Conservation (phyloP, 2,329 filamentous ascomycete genomes). For the Sarocladiaceae sp. region DNA sequence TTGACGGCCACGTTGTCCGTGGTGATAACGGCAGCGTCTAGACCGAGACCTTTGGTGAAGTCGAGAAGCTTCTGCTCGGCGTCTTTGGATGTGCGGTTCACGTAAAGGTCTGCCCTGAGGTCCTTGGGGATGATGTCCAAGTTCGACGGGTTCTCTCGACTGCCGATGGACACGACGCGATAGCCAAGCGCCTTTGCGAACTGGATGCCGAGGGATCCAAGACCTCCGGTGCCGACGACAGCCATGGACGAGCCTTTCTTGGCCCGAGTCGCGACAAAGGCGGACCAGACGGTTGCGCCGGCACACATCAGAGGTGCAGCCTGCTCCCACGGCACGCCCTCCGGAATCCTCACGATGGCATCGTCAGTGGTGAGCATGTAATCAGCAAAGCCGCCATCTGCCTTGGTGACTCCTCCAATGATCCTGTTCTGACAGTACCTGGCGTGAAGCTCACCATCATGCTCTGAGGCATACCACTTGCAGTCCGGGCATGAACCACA, state of each 20-base stretch:
- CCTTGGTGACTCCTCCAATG: neutral
- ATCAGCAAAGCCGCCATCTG: slow-evolving; percentile 6
- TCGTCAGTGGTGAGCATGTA: slow-evolving; percentile 3
- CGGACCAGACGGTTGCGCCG: slow-evolving; percentile 14
- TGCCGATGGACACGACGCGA: slow-evolving; percentile 21
- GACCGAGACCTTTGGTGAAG: slow-evolving; percentile 14
- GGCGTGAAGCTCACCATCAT: slow-evolving; percentile 5
- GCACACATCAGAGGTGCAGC: slow-evolving; percentile 10
- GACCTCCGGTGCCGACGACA: slow-evolving; percentile 18
- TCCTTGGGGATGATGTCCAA: slow-evolving; percentile 15
- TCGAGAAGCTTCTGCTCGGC: slow-evolving; percentile 11
- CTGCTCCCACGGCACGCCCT: neutral
- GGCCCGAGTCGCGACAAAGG: slow-evolving; percentile 12
- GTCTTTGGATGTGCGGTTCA: slow-evolving; percentile 10
- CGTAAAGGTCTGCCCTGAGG: slow-evolving; percentile 14
- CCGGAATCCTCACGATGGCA: neutral
- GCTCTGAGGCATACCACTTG: slow-evolving; percentile 13
- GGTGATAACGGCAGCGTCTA: slow-evolving; percentile 14
- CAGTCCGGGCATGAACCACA: slow-evolving; percentile 14
- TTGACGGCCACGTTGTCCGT: slow-evolving; percentile 12
- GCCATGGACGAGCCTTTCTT: slow-evolving; percentile 11
- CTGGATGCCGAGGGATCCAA: slow-evolving; percentile 20
- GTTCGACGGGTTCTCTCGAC: slow-evolving; percentile 12
- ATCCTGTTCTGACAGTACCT: neutral
- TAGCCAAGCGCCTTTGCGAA: slow-evolving; percentile 22